phyloP scores from a whole-genome alignment of 208 protist species.

The Leishmania tropica region DNA sequence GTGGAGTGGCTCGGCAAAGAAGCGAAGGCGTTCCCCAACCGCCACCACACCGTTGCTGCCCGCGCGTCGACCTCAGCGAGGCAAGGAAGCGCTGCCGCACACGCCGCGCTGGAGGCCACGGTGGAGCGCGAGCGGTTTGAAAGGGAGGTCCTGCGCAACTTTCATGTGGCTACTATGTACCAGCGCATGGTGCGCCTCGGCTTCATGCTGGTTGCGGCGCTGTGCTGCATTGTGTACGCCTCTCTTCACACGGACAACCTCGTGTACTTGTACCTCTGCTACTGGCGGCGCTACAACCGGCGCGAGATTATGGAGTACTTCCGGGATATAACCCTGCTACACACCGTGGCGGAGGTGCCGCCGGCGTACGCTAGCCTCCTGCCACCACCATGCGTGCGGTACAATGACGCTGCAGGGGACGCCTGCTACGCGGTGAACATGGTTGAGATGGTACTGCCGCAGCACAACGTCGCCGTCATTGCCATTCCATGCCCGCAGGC shows the following conservation, averaged over 20 bases:
- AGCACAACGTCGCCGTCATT: constrained; percentile 61
- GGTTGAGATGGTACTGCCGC: constrained; percentile 56
- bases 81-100: constrained; percentile 7
- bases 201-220: constrained; percentile 32
- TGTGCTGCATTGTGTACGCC: constrained; percentile 50
- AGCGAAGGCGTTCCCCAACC: constrained; percentile 1
- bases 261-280: constrained; percentile 63
- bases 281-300: constrained; percentile 45
- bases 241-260: constrained; percentile 64
- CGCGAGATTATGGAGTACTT: constrained; percentile 67
- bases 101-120: constrained; percentile 31
- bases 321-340: constrained; percentile 52
- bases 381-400: constrained; percentile 67
- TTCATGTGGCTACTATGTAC: constrained; percentile 85
- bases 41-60: background rate
- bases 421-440: constrained; percentile 62
- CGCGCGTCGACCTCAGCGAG: constrained; percentile 1
- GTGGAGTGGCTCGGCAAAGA: constrained; percentile 59
- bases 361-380: constrained; percentile 66
- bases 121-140: constrained; percentile 83
- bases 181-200: constrained; percentile 72
- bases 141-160: constrained; percentile 63
- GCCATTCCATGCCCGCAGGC: constrained; percentile 75
- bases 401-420: constrained; percentile 27
- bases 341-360: constrained; percentile 73